phyloP scores from a whole-genome alignment of 1,284 basidiomycete species.

The Malassezia furfur region DNA sequence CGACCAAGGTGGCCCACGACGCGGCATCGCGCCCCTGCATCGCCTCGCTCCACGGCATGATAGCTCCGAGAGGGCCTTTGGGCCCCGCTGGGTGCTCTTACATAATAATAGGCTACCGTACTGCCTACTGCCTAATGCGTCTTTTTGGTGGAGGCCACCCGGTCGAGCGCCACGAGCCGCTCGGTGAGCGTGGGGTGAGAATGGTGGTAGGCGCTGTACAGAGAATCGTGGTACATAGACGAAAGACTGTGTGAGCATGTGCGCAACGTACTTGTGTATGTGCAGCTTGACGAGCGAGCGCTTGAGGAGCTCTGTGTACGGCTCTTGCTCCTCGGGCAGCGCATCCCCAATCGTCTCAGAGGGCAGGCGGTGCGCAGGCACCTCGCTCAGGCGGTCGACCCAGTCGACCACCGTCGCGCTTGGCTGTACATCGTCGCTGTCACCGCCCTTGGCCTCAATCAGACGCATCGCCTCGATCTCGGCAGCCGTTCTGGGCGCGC shows the following conservation, averaged over 20 bases:
- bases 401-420: slow-evolving; percentile 8
- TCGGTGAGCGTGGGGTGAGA: slow-evolving; percentile 43
- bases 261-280: slow-evolving; percentile 32
- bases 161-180: slow-evolving; percentile 30
- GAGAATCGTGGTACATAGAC: slow-evolving; percentile 44
- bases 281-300: slow-evolving; percentile 43
- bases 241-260: slow-evolving; percentile 22
- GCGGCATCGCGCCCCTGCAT: too few species aligned
- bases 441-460: slow-evolving; percentile 13
- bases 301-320: slow-evolving; percentile 36
- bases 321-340: slow-evolving; percentile 21
- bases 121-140: neutral
- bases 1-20: neutral
- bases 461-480: slow-evolving; percentile 25
- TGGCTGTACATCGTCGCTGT: neutral
- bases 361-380: neutral
- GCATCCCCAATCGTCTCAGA: neutral
- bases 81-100: too few species aligned
- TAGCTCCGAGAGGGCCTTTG: too few species aligned
- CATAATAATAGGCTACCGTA: too few species aligned
- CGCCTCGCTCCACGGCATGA: too few species aligned
- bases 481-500: slow-evolving; percentile 24
- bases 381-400: slow-evolving; percentile 4
- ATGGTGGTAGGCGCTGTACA: slow-evolving; percentile 45
- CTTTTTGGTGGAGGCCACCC: neutral